Evolutionary conservation across 345 rosid genomes (phyloP).

Genomic region (Syzygium grande): DNA sequence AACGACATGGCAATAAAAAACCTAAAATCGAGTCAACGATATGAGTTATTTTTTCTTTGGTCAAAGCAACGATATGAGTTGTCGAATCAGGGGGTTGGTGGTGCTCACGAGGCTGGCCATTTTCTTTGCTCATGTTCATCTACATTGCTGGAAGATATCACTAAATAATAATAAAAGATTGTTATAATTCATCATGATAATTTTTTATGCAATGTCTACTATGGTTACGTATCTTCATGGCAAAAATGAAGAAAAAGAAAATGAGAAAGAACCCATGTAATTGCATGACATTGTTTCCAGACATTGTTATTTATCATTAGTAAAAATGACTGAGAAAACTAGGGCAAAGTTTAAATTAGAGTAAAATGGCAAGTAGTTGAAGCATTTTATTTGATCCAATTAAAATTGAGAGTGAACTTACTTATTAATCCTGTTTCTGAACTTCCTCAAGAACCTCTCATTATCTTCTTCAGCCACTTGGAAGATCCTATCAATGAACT

Average conservation of each 20-base stretch:
- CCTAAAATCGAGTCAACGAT: not conserved
- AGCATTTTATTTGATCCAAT: not conserved
- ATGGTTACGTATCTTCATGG: not conserved
- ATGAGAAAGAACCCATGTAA: not conserved
- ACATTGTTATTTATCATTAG: not conserved
- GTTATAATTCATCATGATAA: not conserved
- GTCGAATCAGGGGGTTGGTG: not conserved
- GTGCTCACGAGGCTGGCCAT: not conserved
- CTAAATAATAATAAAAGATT: not conserved
- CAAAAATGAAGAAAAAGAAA: not conserved
- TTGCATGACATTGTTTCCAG: not conserved
- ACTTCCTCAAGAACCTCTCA: constrained; percentile 64
- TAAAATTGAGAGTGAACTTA: constrained; percentile 10
- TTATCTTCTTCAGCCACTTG: constrained; percentile 91
- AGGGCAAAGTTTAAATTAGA: not conserved
- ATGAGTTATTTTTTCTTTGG: not conserved
- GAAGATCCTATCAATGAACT: constrained; percentile 67
- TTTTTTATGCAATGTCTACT: not conserved
- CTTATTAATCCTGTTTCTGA: constrained; percentile 71
- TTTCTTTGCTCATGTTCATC: not conserved
- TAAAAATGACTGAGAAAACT: not conserved
- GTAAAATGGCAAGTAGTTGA: not conserved
- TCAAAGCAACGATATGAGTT: not conserved
- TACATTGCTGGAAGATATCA: not conserved
- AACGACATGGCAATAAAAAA: not conserved